Evolutionary conservation across 2,329 filamentous ascomycete genomes (phyloP).

Genomic region (Bipolaris bicolor): DNA sequence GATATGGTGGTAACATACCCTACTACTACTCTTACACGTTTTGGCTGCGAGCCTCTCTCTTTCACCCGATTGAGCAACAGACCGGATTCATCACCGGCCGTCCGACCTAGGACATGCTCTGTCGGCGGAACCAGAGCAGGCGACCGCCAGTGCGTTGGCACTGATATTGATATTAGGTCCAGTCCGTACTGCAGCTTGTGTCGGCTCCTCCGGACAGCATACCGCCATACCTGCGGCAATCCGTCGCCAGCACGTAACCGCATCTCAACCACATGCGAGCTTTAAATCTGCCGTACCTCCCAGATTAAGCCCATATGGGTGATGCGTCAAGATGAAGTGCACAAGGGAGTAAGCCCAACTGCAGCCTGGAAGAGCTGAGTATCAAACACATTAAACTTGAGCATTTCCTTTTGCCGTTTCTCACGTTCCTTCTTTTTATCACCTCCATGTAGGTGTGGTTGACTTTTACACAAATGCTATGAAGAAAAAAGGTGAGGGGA

Average conservation of each 20-base stretch:
- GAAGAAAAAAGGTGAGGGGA: slow-evolving; percentile 7
- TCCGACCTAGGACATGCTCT: slow-evolving; percentile 2
- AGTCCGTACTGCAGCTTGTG: slow-evolving; percentile 7
- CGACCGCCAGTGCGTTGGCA: slow-evolving; percentile 15
- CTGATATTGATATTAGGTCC: slow-evolving; percentile 15
- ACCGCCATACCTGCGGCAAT: background rate
- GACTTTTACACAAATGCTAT: background rate
- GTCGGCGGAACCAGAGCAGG: slow-evolving; percentile 7
- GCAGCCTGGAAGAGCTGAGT: background rate
- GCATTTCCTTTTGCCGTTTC: slow-evolving; percentile 6
- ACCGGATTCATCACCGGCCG: slow-evolving; percentile 4
- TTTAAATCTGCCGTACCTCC: background rate
- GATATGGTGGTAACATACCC: slow-evolving; percentile 6
- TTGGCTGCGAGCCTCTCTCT: slow-evolving; percentile 20
- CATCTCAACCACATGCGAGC: background rate
- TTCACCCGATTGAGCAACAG: slow-evolving; percentile 9
- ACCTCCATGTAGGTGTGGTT: background rate
- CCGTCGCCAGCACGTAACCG: background rate
- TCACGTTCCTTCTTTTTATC: slow-evolving; percentile 8
- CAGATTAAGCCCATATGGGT: background rate
- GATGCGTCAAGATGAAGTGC: background rate
- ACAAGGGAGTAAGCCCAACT: background rate
- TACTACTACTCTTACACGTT: slow-evolving; percentile 9
- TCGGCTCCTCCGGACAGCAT: background rate
- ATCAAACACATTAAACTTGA: background rate